phyloP scores from a whole-genome alignment of 2,329 filamentous ascomycete genomes.

The Ilyonectria robusta region DNA sequence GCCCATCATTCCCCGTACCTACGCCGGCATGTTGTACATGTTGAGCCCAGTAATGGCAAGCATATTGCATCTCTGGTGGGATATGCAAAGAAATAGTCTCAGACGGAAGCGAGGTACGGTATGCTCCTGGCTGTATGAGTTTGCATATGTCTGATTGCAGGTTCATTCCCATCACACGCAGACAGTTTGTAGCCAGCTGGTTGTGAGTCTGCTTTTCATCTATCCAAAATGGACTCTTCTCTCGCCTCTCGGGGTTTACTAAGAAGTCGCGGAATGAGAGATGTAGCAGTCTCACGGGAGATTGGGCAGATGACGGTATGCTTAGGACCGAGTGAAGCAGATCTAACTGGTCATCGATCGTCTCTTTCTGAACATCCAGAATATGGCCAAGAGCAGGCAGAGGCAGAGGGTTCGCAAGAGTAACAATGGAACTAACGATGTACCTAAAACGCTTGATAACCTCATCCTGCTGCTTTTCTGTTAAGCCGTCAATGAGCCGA shows the following conservation, averaged over 20 bases:
- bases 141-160: background rate
- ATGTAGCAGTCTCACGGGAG: constrained; percentile 32
- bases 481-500: no score
- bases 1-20: background rate
- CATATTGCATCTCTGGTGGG: background rate
- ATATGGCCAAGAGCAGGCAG: no score
- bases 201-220: background rate
- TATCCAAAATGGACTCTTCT: constrained; percentile 51
- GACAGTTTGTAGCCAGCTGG: background rate
- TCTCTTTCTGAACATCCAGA: no score
- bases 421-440: no score
- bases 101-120: background rate
- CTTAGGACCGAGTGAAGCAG: constrained; percentile 18
- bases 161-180: background rate
- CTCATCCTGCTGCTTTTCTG: no score
- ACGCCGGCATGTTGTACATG: background rate
- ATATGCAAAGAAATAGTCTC: background rate
- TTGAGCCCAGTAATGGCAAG: background rate
- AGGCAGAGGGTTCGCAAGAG: no score
- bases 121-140: background rate
- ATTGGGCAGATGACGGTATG: background rate
- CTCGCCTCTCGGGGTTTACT: constrained; percentile 46
- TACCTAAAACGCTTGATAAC: no score
- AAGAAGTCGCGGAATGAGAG: constrained; percentile 57
- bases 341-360: no score